phyloP scores from a whole-genome alignment of 2,329 filamentous ascomycete genomes.

The Cytospora piceae region DNA sequence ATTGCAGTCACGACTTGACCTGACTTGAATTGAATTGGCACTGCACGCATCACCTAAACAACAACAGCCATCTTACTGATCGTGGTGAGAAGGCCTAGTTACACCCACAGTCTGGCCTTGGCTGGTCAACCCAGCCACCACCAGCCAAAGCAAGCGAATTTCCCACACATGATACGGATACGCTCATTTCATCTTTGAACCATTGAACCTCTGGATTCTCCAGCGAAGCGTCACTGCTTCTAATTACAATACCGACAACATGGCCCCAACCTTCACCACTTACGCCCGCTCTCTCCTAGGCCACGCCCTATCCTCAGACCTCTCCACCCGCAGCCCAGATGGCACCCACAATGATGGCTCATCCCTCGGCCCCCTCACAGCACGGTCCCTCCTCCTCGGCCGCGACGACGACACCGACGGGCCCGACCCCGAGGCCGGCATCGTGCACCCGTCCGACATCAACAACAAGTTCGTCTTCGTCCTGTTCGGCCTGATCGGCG shows the following conservation, averaged over 20 bases:
- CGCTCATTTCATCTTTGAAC: slow-evolving; percentile 8
- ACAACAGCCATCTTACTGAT: not conserved
- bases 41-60: not conserved
- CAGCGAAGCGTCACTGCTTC: slow-evolving; percentile 21
- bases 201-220: slow-evolving; percentile 14
- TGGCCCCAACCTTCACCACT: slow-evolving; percentile 45
- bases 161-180: slow-evolving; percentile 7
- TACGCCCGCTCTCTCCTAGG: slow-evolving; percentile 34
- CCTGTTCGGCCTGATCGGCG: slow-evolving; percentile 83
- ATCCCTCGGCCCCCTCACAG: slow-evolving; percentile 48
- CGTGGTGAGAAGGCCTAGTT: slow-evolving; percentile 10
- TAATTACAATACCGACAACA: slow-evolving; percentile 30
- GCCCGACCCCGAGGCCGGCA: slow-evolving; percentile 50
- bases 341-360: slow-evolving; percentile 36
- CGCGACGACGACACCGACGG: slow-evolving; percentile 45
- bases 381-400: slow-evolving; percentile 47
- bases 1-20: slow-evolving; percentile 6
- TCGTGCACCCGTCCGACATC: slow-evolving; percentile 59
- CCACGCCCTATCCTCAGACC: slow-evolving; percentile 38
- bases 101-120: slow-evolving; percentile 28
- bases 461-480: slow-evolving; percentile 77
- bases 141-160: slow-evolving; percentile 29
- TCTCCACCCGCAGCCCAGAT: slow-evolving; percentile 36
- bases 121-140: slow-evolving; percentile 37
- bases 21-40: not conserved